Evolutionary conservation across 1,284 basidiomycete genomes (phyloP).

Genomic region (Ceratobasidium sp.): DNA sequence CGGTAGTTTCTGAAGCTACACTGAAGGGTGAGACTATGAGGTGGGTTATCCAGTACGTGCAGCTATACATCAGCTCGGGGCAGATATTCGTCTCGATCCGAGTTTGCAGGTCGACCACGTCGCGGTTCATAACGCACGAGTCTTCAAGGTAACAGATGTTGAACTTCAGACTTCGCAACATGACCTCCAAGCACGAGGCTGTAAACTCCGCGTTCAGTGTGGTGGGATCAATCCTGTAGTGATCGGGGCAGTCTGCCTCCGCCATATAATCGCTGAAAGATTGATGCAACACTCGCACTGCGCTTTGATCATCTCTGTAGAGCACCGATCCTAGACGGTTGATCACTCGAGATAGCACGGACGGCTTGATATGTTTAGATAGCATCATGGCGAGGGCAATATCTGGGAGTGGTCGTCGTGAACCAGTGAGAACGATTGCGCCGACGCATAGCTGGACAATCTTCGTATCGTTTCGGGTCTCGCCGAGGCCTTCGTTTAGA

Average conservation of each 20-base stretch:
- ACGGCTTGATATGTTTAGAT: neutral
- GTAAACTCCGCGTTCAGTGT: constrained; percentile 17
- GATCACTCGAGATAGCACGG: neutral
- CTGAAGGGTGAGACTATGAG: neutral
- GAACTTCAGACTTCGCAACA: constrained; percentile 13
- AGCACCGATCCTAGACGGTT: constrained; percentile 11
- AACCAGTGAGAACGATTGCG: constrained; percentile 4
- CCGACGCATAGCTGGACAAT: constrained; percentile 1
- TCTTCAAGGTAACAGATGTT: constrained; percentile 25
- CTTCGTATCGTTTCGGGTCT: neutral
- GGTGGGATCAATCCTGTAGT: neutral
- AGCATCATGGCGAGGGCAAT: neutral
- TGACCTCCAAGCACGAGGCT: constrained; percentile 7
- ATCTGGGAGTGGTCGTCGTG: constrained; percentile 16
- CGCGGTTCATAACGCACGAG: constrained; percentile 7
- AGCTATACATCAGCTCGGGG: neutral
- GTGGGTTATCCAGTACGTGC: constrained; percentile 7
- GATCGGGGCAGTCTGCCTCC: neutral
- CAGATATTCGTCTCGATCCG: constrained; percentile 1
- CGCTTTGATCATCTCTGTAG: neutral
- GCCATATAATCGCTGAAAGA: constrained; percentile 31
- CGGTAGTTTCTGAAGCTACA: neutral
- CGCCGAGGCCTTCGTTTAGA: constrained; percentile 17
- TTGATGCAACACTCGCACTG: constrained; percentile 13
- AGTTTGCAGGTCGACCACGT: constrained; percentile 19